Evolutionary conservation across 1,284 basidiomycete species (phyloP), one percentile per base, ranked within the genome.

Genomic region (Athelia sp.): DNA sequence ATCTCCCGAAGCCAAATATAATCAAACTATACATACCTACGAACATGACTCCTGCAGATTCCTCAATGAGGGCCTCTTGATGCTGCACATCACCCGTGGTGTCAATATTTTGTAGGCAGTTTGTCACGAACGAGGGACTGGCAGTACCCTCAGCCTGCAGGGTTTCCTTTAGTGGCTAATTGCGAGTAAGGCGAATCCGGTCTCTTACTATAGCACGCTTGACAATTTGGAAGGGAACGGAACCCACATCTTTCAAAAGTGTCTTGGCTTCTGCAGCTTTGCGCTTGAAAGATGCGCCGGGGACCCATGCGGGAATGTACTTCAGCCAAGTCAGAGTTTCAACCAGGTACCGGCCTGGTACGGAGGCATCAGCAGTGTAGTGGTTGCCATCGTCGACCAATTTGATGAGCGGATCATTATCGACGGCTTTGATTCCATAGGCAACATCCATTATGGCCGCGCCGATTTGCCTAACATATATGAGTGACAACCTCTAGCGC

Each of bases 241-340:
- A 44, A 17, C 52, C 52, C 10, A 50, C 18, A 13, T 4, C 13
- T 29, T 29, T 29, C 3, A 56, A 38, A 32, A 42, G 46, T 32
- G 46, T 38, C 10, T 49, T 51, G 56, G 59, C 62, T 21, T 50
- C 31, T 38, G 49, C 48, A 9, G 65, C 65, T 17, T 60, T 52
- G 32, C 53, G 53, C 46, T 66, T 62, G 52, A 68, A 68, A 8
- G 48, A 48, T 23, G 63, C 63, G n/a, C 66, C 65, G 13, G 66
- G 66, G 31, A 65, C 50, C 65, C 66, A 67, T 22, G 48, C 52
- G 52, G 50, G 32, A 35, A 49, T n/a, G 40, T 19, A 46, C 31
- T 47, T 46, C 17, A 48, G 35, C 23, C 19, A 6, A 22, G 26
- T 4, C 6, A 29, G 26, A 29, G 13, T 29, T 29, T 69, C 66